Evolutionary conservation across 148 eudicot genomes (phyloP), one percentile per base, ranked within the genome.

Genomic region (Spergularia marina): DNA sequence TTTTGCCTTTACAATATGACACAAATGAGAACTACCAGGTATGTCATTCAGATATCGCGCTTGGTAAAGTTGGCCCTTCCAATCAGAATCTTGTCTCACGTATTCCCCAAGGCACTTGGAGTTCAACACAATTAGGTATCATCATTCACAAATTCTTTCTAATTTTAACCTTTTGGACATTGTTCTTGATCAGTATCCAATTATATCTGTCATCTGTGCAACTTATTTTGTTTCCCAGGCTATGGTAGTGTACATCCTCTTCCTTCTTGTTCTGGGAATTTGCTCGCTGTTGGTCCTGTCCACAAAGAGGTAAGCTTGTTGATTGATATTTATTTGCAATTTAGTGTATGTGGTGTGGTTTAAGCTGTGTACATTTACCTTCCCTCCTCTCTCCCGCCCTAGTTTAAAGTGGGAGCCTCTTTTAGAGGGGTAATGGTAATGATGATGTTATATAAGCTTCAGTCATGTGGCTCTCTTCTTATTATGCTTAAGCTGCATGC

Each of bases 11-110:
- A 94, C 98, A 84, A 85, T 80, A 82, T 78, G 74, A 82, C 83
- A 94, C 98, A 75, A 89, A 87, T 90, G 91, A 94, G 98, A 87
- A 87, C 83, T 75, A 85, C 81, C 96, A 87, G 95, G 91, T 83
- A 59, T 80, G 76, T 59, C 57, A 76, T 65, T 83, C 92, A 84
- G 92, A 85, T 74, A 58, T 74, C 18, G 71, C 76, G 63, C 83
- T 58, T 78, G 66, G 78, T 41, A 84, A 78, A 53, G 68, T 71
- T 82, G 84, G 86, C 73, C 65, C 79, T 74, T 76, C 49, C 36
- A 12, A 23, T 17, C 75, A 49, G 71, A 71, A 68, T 77, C 71
- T 62, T 72, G 69, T 78, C 59, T 76, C 85, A 66, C 71, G 57
- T 73, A 30, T 74, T 51, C 76, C 71, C 55, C 66, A 36, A 59